Evolutionary conservation across 768 basidiomycete genomes (phyloP), one percentile per base, ranked within the genome.

Genomic region (Xerocomellus chrysenteron): DNA sequence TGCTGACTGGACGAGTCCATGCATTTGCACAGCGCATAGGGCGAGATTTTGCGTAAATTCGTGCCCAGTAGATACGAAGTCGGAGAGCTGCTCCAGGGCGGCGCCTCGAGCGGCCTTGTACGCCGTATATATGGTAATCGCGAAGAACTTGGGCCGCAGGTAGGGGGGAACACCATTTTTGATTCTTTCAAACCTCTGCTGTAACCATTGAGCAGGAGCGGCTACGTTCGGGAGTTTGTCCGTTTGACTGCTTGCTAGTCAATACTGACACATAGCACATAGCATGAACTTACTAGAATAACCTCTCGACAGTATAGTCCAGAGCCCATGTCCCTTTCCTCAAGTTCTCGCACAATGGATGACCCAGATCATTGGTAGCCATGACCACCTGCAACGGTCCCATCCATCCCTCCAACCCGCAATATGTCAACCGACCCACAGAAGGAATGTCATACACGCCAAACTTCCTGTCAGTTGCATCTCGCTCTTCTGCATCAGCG

Each of bases 401-500:
- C 94, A 99, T 98, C 94, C 95, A 99, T 2, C 97, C 97, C 66
- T 98, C 93, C 49, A 98, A 71, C 17, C 97, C 97, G 65, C 95
- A 98, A 72, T 98, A 99, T 12, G 83, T 85, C 70, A 94, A 76
- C 56, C 82, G 81, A 0, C 90, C 93, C 24, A 83, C 66, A 24
- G 80, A 83, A 5, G 95, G 91, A 35, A 99, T 75, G 46, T 87
- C 81, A 71, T 98, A 98, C 1, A 77, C 82, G 4, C 97, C 95
- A 67, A 87, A 85, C 58, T 85, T 81, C 1, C 92, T 92, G 4
- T 73, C 76, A 2, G 92, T 96, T 3, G 90, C 89, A 68, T 98
- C 96, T 37, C 85, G 78, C 72, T 99, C 97, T 74, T 99, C 97
- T 1, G 85, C 87, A 51, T 98, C 93, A 0, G 90, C 80, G 24